Evolutionary conservation across 164 flowering plant species (phyloP).

Genomic region (Stephania japonica): DNA sequence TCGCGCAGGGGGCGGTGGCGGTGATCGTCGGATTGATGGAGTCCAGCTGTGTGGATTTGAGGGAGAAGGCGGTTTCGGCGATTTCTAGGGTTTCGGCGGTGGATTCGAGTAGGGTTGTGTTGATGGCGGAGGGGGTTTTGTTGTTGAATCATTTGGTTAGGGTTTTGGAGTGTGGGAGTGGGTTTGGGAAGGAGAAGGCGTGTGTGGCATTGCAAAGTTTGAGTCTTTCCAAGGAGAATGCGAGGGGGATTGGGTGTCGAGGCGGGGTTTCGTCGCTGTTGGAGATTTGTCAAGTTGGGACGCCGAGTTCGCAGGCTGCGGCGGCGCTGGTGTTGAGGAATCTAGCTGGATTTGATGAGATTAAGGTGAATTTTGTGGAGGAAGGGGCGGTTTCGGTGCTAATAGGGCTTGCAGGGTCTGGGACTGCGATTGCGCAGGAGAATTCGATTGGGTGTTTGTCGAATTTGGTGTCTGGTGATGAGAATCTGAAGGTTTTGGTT

Average conservation of each 20-base stretch:
- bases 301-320: conserved; percentile 67
- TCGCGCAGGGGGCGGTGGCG: conserved; percentile 80
- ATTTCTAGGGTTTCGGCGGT: conserved; percentile 68
- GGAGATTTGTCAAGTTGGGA: conserved; percentile 70
- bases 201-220: conserved; percentile 63
- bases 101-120: conserved; percentile 59
- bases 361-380: conserved; percentile 57
- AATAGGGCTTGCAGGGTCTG: conserved; percentile 45
- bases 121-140: conserved; percentile 71
- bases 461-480: conserved; percentile 52
- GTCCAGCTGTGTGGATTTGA: conserved; percentile 49
- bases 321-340: conserved; percentile 81
- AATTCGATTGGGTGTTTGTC: conserved; percentile 69
- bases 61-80: conserved; percentile 64
- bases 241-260: conserved; percentile 67
- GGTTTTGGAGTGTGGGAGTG: conserved; percentile 77
- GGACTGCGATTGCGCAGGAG: conserved; percentile 66
- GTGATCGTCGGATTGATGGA: conserved; percentile 62
- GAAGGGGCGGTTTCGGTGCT: conserved; percentile 60
- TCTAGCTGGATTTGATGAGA: conserved; percentile 52
- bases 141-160: conserved; percentile 65
- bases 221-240: conserved; percentile 69
- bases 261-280: conserved; percentile 76
- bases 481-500: conserved; percentile 49
- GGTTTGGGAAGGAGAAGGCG: conserved; percentile 69